Evolutionary conservation across 1,284 basidiomycete species (phyloP).

Genomic region (Ganoderma lucidum): DNA sequence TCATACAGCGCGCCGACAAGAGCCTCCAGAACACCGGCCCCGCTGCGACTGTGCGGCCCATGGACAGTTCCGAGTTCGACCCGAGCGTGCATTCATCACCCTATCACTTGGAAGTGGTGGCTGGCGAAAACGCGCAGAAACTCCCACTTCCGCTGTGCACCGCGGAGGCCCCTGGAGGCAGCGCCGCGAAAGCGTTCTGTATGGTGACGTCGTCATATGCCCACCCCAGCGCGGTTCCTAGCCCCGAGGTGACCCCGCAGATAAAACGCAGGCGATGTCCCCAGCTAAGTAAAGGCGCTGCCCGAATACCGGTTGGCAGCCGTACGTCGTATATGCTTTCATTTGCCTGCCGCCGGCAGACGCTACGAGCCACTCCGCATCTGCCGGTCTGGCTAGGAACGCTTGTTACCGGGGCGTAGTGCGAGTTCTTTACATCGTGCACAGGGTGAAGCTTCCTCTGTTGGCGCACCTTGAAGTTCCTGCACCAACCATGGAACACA

Average conservation of each 20-base stretch:
- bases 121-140: background rate
- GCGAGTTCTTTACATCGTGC: slow-evolving; percentile 9
- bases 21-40: background rate
- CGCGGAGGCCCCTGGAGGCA: background rate
- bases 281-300: background rate
- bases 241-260: slow-evolving; percentile 1
- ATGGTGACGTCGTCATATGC: slow-evolving; percentile 1
- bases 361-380: slow-evolving; percentile 6
- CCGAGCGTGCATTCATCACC: background rate
- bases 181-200: background rate
- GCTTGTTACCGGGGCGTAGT: slow-evolving; percentile 2
- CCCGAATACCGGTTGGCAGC: background rate
- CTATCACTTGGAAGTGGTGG: background rate
- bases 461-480: background rate
- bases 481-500: background rate
- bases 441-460: background rate
- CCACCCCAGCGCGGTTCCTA: background rate
- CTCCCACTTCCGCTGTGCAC: background rate
- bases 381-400: background rate
- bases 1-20: background rate
- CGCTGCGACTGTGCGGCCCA: background rate
- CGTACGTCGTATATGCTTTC: background rate
- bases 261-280: background rate
- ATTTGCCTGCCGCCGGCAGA: slow-evolving; percentile 5
- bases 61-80: slow-evolving; percentile 2